Evolutionary conservation across 1,284 basidiomycete species (phyloP), one percentile per base, ranked within the genome.

Genomic region (Mycosarcoma maydis): DNA sequence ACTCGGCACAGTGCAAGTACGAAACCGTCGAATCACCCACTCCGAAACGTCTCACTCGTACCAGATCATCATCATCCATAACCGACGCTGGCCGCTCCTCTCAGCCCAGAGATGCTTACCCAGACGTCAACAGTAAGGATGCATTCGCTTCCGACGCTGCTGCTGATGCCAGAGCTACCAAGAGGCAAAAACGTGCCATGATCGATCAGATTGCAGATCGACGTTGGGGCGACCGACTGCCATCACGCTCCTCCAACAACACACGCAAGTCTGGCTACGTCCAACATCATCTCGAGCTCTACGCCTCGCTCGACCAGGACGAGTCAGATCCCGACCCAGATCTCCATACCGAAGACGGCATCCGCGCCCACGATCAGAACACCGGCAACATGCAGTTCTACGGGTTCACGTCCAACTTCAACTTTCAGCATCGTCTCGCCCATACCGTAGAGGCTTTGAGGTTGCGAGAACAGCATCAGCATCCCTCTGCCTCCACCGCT

Each of bases 351-450:
- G 60, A 70, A 29, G 67, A 70, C 45, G 67, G 67, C 43, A 65
- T 70, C 14, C 61, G 67, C n/a, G 67, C 67, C 3, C 67, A 70
- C 38, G 67, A 70, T 26, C 56, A 65, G 34, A 58, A 57, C 20
- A 70, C 67, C 30, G 67, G 67, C 41, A 70, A 65, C 42, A 65
- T 65, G 61, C 67, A 70, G 32, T 70, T 70, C 52, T 70, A 65
- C 45, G 67, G 67, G 20, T 70, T 70, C 56, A 70, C 67, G 11
- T 71, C 68, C 44, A 71, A 66, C 44, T 71, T 71, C 29, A 71
- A 71, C 46, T 66, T 71, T 26, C 68, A 71, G 44, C 68, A 71
- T 42, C 45, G 68, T 1, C 54, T 71, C n/a, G 47, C 54, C 3
- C 62, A 71, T 43, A 66, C 62, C 16, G 56, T 71, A 10, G 61